Evolutionary conservation across 2,329 filamentous ascomycete species (phyloP), one percentile per base, ranked within the genome.

Genomic region (Pezicula carpinea): DNA sequence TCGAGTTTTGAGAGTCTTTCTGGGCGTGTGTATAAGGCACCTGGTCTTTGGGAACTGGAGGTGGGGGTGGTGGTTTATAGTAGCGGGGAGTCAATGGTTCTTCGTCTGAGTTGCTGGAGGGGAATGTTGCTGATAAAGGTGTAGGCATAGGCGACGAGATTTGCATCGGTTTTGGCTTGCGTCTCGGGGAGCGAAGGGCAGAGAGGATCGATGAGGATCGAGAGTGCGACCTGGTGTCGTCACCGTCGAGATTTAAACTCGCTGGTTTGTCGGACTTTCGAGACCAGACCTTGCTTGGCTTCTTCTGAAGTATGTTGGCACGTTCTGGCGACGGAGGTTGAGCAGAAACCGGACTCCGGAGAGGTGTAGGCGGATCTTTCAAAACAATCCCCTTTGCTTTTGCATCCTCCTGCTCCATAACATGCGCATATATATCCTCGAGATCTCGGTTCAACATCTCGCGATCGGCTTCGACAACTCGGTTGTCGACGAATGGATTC

Each of bases 371-470:
- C 32, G 73, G 69, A 5, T 62, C 64, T 18, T 75, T 71, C 38
- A 79, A 69, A 15, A 66, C 65, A 35, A 78, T 61, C 26, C 81
- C 80, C 40, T 72, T 73, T 54, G 75, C 71, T 64, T 83, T 84
- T 43, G 80, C 80, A 48, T 78, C 80, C 60, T 96, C 91, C 58
- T 95, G 87, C 65, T 90, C 89, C 83, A 96, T 86, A 53, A 96
- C 91, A 56, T 90, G 86, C 52, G 84, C 89, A 69, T 96, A 97
- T 64, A 97, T 82, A 59, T 88, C 82, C 66, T 96, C 90, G 66
- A 96, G 82, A 64, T 96, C 87, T 54, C 84, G 76, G 66, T 93
- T 83, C 53, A 88, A 83, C 71, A 85, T 84, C 60, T 78, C 75
- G 63, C 79, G 81, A 67, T 96, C 88, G 50, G 80, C 77, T 49